Base-by-base conservation (phyloP, 805 yeast species). In the Torulaspora maleeae region DNA sequence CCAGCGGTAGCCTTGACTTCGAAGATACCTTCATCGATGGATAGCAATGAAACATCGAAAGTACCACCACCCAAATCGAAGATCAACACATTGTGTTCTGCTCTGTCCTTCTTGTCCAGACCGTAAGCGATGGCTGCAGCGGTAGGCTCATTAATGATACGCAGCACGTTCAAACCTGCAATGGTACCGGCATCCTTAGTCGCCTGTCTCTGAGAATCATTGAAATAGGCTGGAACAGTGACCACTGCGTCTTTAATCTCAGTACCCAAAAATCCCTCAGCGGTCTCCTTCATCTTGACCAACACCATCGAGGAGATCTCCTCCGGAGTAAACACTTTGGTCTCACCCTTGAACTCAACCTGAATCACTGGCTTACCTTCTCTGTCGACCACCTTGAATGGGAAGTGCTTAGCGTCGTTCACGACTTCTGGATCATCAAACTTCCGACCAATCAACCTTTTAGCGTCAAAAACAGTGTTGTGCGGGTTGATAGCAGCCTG, bases 11-110 rank as follows among this genome's bases (percentile, higher is more conserved):
- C 95, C 79, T 88, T 88, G 65, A 88, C 96, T 68, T 89, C 89
- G 78, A 88, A 88, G 66, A 88, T 89, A 82, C 96, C 96, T 65
- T 91, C 96, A 70, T 89, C 91, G 69, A 88, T 87, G 69, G 86
- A 81, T 64, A 88, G 78, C 59, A 88, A 77, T 42, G 96, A 89
- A 54, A 89, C 96, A 87, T 88, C 96, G 74, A 88, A 88, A 65
- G 96, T 88, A 78, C 96, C 96, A 74, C 96, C 96, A 80, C 96
- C 96, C 66, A 88, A 78, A 74, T 88, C 96, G 78, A 88, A 88
- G 64, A 88, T 88, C 66, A 88, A 77, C 52, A 88, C 91, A 72
- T 85, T 83, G 78, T 83, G 84, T 76, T 86, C 95, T 63, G 80
- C 81, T 69, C 78, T 79, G 67, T 81, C 77, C 55, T 75, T 75